Base-by-base conservation (phyloP, 257 asterid genomes). In the Capsicum rhomboideum region DNA sequence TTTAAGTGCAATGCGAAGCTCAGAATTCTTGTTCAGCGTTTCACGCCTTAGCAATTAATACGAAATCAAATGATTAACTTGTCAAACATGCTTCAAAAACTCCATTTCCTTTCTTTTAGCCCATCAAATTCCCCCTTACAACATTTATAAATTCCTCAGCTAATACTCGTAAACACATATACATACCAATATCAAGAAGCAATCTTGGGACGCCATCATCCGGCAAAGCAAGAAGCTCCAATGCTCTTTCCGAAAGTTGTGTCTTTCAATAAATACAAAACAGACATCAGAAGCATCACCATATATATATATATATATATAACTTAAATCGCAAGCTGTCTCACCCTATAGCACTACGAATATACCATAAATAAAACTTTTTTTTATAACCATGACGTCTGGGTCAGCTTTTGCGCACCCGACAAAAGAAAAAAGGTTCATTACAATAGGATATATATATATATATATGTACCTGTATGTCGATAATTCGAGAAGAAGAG, bases 401-500 rank as follows among this genome's bases (percentile, higher is more conserved):
- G 40, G 40, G 2, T 4, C 40, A 2, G 40, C 40, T 34, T 34
- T 34, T 5, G 6, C 40, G 40, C 17, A 9, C n/a, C 21, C 28
- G 28, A 44, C 49, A 78, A 8, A 10, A 17, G 29, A 21, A 78
- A 23, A 61, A 23, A 10, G 21, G 74, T 3, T 66, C 2, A 68
- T 34, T 9, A 67, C 26, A 44, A 21, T 11, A 44, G 13, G 37
- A 21, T 44, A 72, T 49, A 13, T 44, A 72, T 49, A 21, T 6
- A 44, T 11, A 4, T 34, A 21, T 44, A 72, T 49, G 13, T 23
- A 93, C 99, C 98, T 96, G 99, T 83, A 96, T 93, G 79, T 92
- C 97, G 44, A 96, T 93, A 67, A 96, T 96, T 78, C 99, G 99
- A 86, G 99, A 94, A 75, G 99, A 96, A 18, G 98, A 96, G 13